phyloP scores from a whole-genome alignment of 257 asterid species.

The Solanum stenotomum region DNA sequence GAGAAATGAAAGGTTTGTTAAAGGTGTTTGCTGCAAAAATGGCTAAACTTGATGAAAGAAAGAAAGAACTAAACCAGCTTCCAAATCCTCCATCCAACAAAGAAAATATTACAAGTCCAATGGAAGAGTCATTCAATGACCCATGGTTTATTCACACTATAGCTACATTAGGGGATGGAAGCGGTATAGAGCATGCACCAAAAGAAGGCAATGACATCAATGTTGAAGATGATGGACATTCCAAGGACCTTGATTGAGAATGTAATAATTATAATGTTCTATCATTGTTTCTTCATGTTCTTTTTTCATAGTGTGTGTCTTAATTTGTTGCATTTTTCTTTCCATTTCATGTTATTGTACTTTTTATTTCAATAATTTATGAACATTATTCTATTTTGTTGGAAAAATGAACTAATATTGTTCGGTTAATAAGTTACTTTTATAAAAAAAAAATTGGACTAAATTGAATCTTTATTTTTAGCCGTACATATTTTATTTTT shows the following conservation, averaged over 20 bases:
- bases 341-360: not conserved
- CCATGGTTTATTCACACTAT: not conserved
- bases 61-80: not conserved
- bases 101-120: not conserved
- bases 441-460: not conserved
- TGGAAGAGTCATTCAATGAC: not conserved
- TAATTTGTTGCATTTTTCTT: not conserved
- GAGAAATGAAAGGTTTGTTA: constrained; percentile 20
- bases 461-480: not conserved
- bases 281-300: not conserved
- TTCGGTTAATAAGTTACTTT: not conserved
- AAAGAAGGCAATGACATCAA: not conserved
- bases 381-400: not conserved
- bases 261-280: not conserved
- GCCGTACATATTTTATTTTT: not conserved
- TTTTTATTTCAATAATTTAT: not conserved
- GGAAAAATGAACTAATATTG: not conserved
- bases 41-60: constrained; percentile 17
- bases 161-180: not conserved
- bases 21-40: constrained; percentile 10
- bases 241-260: not conserved
- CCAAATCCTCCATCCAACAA: not conserved
- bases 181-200: not conserved
- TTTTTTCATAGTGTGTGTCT: not conserved
- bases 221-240: not conserved